These are phyloP conservation scores for Ulota crispa DNA, from an alignment of 225 moss, liverwort and hornwort species.

Conservation along the genomic window DNA sequence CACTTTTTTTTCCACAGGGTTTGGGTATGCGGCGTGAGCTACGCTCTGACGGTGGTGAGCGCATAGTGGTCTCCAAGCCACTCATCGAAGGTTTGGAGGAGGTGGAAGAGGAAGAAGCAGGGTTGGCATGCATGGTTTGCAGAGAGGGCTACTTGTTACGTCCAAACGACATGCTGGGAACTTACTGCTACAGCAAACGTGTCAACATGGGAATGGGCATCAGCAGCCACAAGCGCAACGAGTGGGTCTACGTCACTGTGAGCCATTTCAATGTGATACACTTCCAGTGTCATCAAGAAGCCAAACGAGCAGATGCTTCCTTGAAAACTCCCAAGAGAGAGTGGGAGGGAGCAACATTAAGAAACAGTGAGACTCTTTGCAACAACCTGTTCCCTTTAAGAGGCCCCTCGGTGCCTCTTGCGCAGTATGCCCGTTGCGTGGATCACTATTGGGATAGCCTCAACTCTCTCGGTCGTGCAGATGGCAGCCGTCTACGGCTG, in stretches of 20 bases:
- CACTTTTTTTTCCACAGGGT: conserved; percentile 47
- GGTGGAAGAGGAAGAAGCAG: conserved; percentile 99
- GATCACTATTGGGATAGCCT: conserved; percentile 99
- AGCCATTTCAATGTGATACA: conserved; percentile 99
- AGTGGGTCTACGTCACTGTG: conserved; percentile 99
- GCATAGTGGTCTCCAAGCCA: conserved; percentile 92
- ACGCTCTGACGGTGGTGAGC: conserved; percentile 96
- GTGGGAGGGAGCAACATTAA: conserved; percentile 96
- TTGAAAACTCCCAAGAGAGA: conserved; percentile 98
- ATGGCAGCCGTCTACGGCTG: conserved; percentile 93
- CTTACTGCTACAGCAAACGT: conserved; percentile 96
- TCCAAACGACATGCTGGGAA: conserved; percentile 95
- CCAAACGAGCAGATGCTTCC: conserved; percentile 96
- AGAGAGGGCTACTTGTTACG: conserved; percentile 91
- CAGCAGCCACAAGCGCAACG: conserved; percentile 86
- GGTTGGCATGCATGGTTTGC: conserved; percentile 99
- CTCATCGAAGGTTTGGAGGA: conserved; percentile 95
- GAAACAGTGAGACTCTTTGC: conserved; percentile 95
- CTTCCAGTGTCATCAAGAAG: conserved; percentile 99
- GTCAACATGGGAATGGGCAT: conserved; percentile 78
- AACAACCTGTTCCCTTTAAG: conserved; percentile 94
- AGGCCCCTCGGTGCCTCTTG: conserved; percentile 88
- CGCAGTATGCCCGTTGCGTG: conserved; percentile 94
- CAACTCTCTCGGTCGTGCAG: conserved; percentile 93
- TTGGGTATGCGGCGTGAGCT: conserved; percentile 97